These are phyloP conservation scores for Pyrenophora teres DNA, from an alignment of 2,329 filamentous ascomycete species.

Conservation along the genomic window DNA sequence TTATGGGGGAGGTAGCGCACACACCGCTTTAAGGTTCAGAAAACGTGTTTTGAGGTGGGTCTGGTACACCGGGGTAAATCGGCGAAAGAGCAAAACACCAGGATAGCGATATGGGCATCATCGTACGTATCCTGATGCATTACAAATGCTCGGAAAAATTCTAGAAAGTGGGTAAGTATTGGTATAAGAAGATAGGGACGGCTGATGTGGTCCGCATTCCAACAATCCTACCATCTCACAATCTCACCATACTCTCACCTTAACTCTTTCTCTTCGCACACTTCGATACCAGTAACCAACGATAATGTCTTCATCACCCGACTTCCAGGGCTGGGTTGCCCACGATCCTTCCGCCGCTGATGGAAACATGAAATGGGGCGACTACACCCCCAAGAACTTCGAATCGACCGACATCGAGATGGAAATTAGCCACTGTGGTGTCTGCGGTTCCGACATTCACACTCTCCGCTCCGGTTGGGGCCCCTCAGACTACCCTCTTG, in stretches of 20 bases:
- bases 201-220: background rate
- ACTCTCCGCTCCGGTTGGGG: constrained; percentile 50
- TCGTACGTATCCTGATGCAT: constrained; percentile 18
- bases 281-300: background rate
- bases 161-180: background rate
- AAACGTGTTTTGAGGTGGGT: constrained; percentile 21
- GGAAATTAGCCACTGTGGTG: constrained; percentile 48
- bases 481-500: constrained; percentile 55
- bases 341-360: constrained; percentile 55
- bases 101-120: constrained; percentile 8
- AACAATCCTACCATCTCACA: background rate
- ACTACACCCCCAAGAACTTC: constrained; percentile 49
- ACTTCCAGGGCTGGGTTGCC: constrained; percentile 63
- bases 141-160: constrained; percentile 26
- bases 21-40: constrained; percentile 11
- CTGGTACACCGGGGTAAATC: constrained; percentile 25
- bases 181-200: constrained; percentile 1
- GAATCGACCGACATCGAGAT: constrained; percentile 69
- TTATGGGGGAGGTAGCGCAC: constrained; percentile 9
- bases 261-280: background rate
- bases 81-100: constrained; percentile 31
- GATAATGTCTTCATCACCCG: constrained; percentile 28
- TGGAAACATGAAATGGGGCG: constrained; percentile 61
- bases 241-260: background rate
- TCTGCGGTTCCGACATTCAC: constrained; percentile 45